phyloP scores from a whole-genome alignment of 495 filamentous ascomycete genomes.

The Aspergillus sclerotioniger region DNA sequence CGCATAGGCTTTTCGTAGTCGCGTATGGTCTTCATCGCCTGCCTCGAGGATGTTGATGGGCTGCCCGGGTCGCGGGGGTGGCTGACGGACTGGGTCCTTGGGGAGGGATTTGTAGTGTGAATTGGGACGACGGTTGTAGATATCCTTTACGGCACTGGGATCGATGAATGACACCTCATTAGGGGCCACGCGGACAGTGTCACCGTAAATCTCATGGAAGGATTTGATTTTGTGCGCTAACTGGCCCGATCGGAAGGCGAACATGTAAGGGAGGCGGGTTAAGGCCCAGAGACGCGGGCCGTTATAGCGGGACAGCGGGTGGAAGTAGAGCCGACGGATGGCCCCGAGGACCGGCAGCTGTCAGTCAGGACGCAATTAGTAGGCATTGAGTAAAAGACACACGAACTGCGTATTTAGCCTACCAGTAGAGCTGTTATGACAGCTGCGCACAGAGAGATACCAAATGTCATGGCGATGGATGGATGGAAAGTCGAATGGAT shows the following conservation, averaged over 20 bases:
- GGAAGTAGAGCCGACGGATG: not conserved
- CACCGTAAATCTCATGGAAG: not conserved
- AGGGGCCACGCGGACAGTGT: not conserved
- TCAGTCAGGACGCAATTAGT: no score
- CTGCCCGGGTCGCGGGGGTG: not conserved
- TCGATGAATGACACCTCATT: not conserved
- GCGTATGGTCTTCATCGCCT: not conserved
- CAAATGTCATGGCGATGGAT: no score
- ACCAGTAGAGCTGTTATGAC: no score
- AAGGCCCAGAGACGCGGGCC: not conserved
- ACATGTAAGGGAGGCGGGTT: not conserved
- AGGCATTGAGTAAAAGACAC: no score
- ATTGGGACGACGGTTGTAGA: not conserved
- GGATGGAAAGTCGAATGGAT: no score
- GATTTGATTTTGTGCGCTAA: not conserved
- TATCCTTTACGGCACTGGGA: not conserved
- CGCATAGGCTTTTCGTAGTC: not conserved
- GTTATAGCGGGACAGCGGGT: not conserved
- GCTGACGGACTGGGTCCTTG: not conserved
- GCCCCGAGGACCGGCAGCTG: not conserved
- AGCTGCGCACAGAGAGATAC: no score
- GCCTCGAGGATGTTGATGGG: constrained; percentile 1
- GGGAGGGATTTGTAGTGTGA: not conserved
- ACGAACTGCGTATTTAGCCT: no score
- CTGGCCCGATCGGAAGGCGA: not conserved